phyloP scores from a whole-genome alignment of 192 early-diverging fungal genomes.

The Coemansia sp. region DNA sequence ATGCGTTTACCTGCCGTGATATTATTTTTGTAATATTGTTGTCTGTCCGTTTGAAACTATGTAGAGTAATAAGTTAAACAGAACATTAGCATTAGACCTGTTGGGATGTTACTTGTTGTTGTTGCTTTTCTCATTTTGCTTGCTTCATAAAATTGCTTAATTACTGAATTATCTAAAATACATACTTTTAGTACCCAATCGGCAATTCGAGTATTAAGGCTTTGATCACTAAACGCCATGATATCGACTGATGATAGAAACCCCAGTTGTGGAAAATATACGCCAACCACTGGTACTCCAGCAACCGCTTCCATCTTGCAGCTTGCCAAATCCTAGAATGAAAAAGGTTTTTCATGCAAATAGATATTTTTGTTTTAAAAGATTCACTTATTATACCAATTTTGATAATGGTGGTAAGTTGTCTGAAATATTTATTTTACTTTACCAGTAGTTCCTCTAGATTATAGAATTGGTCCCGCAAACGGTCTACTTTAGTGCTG shows the following conservation, averaged over 20 bases:
- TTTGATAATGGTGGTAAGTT: no score
- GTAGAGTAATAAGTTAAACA: neutral
- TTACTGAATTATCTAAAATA: neutral
- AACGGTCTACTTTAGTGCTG: constrained; percentile 30
- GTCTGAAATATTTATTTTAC: neutral
- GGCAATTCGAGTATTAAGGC: neutral
- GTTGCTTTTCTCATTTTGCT: no score
- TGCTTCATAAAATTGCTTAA: no score
- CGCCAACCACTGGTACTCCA: constrained; percentile 33
- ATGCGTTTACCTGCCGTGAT: constrained; percentile 24
- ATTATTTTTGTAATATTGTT: constrained; percentile 45
- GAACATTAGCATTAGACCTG: no score
- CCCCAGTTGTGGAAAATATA: constrained; percentile 53
- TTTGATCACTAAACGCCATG: constrained; percentile 2
- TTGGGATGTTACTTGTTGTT: no score
- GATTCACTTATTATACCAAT: neutral
- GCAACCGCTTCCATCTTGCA: constrained; percentile 31
- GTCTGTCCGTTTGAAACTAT: constrained; percentile 52
- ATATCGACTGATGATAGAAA: constrained; percentile 46
- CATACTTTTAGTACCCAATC: constrained; percentile 36
- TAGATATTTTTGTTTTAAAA: neutral
- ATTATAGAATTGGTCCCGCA: constrained; percentile 26
- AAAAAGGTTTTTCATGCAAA: neutral
- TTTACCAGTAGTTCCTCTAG: constrained; percentile 35
- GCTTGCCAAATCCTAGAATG: constrained; percentile 30